A percentile compares a stretch with the other conserved stretches of the same genome.
These are phyloP conservation scores for Beauveria varroae DNA, from an alignment of 2,329 filamentous ascomycete species.

Conservation along the genomic window DNA sequence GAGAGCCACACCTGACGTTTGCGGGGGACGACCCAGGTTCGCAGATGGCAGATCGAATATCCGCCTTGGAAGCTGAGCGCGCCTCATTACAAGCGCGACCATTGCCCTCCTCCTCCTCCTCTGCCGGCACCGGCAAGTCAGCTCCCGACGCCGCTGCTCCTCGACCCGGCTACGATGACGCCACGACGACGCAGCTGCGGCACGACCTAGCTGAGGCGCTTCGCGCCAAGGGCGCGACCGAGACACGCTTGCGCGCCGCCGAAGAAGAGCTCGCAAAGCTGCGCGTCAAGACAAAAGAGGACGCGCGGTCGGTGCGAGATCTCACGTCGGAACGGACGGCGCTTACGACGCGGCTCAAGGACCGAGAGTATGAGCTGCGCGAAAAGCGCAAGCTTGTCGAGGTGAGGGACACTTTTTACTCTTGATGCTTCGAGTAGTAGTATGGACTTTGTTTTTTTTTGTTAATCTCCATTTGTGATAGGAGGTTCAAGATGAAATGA, in stretches of 20 bases:
- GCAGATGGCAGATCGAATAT: conserved; percentile 58
- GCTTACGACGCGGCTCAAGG: conserved; percentile 61
- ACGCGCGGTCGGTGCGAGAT: conserved; percentile 52
- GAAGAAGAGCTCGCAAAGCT: conserved; percentile 58
- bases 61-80: conserved; percentile 53
- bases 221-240: conserved; percentile 61
- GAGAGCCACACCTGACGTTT: conserved; percentile 15
- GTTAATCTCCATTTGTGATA: conserved; percentile 21
- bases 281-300: conserved; percentile 51
- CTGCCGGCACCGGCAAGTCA: not conserved
- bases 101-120: conserved; percentile 13
- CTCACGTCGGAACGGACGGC: conserved; percentile 55
- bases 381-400: conserved; percentile 79
- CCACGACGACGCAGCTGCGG: conserved; percentile 44
- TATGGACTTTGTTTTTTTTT: not conserved
- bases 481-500: conserved; percentile 88
- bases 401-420: conserved; percentile 30
- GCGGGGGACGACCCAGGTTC: conserved; percentile 42
- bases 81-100: conserved; percentile 28
- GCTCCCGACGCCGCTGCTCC: conserved; percentile 15
- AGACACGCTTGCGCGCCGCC: conserved; percentile 53
- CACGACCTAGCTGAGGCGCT: conserved; percentile 71
- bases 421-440: no score
- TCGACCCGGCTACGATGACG: conserved; percentile 17
- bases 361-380: conserved; percentile 76